Conservation (phyloP, 768 basidiomycete species). For the Nidularia sp. region DNA sequence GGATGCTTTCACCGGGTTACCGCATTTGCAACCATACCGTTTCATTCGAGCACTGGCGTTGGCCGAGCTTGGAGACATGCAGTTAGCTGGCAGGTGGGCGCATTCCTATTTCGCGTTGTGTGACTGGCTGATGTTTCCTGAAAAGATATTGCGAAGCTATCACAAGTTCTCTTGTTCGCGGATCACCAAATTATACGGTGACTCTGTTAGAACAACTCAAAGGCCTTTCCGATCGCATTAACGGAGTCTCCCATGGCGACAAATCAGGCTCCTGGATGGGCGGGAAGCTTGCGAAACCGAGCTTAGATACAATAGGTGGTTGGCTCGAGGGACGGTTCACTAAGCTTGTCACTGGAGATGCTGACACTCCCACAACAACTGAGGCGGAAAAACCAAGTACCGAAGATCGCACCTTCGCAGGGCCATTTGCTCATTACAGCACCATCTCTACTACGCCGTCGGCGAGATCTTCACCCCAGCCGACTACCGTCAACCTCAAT, state of each 20-base stretch:
- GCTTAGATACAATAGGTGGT: slow-evolving; percentile 84
- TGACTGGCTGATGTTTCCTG: background rate
- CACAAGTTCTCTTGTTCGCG: slow-evolving; percentile 54
- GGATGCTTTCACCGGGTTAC: slow-evolving; percentile 77
- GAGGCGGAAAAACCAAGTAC: slow-evolving; percentile 28
- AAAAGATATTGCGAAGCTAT: slow-evolving; percentile 92
- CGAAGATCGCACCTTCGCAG: slow-evolving; percentile 44
- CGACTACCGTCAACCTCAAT: slow-evolving; percentile 38
- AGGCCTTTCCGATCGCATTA: slow-evolving; percentile 73
- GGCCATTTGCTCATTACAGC: slow-evolving; percentile 92
- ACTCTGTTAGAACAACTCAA: slow-evolving; percentile 71
- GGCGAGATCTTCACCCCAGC: slow-evolving; percentile 73
- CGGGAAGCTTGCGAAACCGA: slow-evolving; percentile 85
- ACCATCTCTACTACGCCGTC: slow-evolving; percentile 80
- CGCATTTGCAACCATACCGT: slow-evolving; percentile 86
- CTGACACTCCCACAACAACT: slow-evolving; percentile 42
- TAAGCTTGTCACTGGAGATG: slow-evolving; percentile 92
- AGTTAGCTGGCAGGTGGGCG: slow-evolving; percentile 68
- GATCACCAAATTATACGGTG: slow-evolving; percentile 64
- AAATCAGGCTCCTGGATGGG: slow-evolving; percentile 84
- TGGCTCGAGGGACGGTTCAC: slow-evolving; percentile 93
- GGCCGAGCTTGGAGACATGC: slow-evolving; percentile 78
- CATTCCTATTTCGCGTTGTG: background rate
- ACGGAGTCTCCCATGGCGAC: slow-evolving; percentile 67
- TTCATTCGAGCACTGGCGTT: slow-evolving; percentile 72